A percentile compares a stretch with the other conserved stretches of the same genome.
Evolutionary conservation across 1,139 yeast species (phyloP).

Genomic region (Yamadazyma sp.): DNA sequence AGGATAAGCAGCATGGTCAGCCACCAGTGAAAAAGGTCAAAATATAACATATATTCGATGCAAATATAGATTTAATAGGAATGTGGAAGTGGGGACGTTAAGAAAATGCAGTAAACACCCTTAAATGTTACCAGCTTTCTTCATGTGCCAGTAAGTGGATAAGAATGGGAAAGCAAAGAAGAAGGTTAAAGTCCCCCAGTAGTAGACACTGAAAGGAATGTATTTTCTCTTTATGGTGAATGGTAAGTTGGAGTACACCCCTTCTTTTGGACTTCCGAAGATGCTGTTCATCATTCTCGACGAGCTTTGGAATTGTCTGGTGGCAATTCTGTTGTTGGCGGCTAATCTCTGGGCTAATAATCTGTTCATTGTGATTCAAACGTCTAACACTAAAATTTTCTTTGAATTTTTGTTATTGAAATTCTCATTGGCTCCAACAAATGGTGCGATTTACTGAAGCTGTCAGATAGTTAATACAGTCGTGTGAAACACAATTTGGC

Average conservation of each 20-base stretch:
- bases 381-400: constrained; percentile 1
- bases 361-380: constrained; percentile 15
- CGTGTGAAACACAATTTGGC: background rate
- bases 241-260: constrained; percentile 89
- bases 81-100: background rate
- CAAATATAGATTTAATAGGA: background rate
- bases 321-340: constrained; percentile 24
- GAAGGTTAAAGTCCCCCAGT: constrained; percentile 73
- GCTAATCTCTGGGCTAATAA: constrained; percentile 13
- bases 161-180: constrained; percentile 65
- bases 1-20: too few relatives aligned
- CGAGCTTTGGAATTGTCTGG: constrained; percentile 43
- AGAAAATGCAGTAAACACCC: background rate
- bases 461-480: background rate
- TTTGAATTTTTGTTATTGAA: too few relatives aligned
- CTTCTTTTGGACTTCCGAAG: constrained; percentile 61
- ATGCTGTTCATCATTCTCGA: constrained; percentile 33
- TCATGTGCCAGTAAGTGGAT: constrained; percentile 66
- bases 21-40: background rate
- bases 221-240: constrained; percentile 87
- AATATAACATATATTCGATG: constrained; percentile 2
- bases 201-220: constrained; percentile 78
- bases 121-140: constrained; percentile 58
- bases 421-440: constrained; percentile 14
- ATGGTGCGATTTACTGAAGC: constrained; percentile 6